Conservation (phyloP, 768 basidiomycete genomes). For the Suillus luteus region DNA sequence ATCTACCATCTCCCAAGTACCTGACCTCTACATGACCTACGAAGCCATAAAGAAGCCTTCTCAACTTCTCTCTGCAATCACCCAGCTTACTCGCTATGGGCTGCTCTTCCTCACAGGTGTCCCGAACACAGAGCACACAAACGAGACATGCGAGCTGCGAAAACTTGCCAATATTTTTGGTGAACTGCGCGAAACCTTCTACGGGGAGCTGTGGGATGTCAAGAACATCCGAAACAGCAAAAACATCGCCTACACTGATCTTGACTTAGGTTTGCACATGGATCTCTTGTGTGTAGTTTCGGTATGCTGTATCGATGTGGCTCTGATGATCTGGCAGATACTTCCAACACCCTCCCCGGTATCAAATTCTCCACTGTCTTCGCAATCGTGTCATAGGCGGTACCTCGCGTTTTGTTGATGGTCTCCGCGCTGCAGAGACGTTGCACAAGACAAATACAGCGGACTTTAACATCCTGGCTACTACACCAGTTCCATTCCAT, state of each 20-base stretch:
- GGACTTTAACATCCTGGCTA: constrained; percentile 59
- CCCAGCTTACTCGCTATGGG: constrained; percentile 72
- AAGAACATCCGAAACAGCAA: constrained; percentile 68
- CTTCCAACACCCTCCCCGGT: constrained; percentile 87
- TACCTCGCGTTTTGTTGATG: constrained; percentile 84
- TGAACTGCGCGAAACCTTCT: constrained; percentile 83
- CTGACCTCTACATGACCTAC: constrained; percentile 60
- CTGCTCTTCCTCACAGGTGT: constrained; percentile 74
- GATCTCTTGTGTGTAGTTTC: constrained; percentile 77
- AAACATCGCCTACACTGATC: constrained; percentile 95
- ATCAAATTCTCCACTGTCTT: constrained; percentile 90
- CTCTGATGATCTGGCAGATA: constrained; percentile 54
- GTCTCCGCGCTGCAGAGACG: constrained; percentile 59
- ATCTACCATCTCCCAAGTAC: constrained; percentile 35
- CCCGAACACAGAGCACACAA: constrained; percentile 58
- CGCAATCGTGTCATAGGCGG: constrained; percentile 85
- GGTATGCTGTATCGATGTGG: not conserved
- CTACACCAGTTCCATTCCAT: constrained; percentile 78
- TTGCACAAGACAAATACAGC: constrained; percentile 49
- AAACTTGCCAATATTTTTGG: constrained; percentile 70
- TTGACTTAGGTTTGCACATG: constrained; percentile 88
- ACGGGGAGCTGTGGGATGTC: constrained; percentile 89
- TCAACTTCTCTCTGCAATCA: constrained; percentile 59
- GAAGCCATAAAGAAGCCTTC: constrained; percentile 43
- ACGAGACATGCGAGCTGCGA: constrained; percentile 66